These are phyloP conservation scores for Paracamarosporium sp. DNA, from an alignment of 2,329 filamentous ascomycete genomes.

Conservation along the genomic window DNA sequence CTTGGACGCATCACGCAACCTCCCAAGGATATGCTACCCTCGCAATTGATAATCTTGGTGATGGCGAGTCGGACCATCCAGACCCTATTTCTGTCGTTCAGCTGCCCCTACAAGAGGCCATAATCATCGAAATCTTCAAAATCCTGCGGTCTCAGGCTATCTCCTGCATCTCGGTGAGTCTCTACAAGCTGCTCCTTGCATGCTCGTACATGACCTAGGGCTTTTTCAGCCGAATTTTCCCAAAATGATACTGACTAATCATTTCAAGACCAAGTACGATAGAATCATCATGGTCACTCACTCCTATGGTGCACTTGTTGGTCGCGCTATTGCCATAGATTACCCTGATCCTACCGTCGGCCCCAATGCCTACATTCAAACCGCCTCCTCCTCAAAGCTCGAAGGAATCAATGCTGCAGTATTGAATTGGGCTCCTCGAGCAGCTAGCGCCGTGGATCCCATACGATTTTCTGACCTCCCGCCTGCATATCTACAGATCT, in stretches of 20 bases:
- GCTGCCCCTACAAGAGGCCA: conserved; percentile 59
- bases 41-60: conserved; percentile 66
- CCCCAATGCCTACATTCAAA: conserved; percentile 62
- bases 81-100: conserved; percentile 66
- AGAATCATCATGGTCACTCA: conserved; percentile 65
- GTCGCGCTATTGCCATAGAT: conserved; percentile 59
- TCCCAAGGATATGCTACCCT: conserved; percentile 63
- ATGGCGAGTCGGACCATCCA: conserved; percentile 61
- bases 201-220: too few species aligned
- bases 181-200: too few species aligned
- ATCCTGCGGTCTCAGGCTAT: conserved; percentile 50
- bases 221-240: background rate
- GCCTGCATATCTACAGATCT: conserved; percentile 1
- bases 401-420: background rate
- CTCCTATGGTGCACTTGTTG: conserved; percentile 64
- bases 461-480: background rate
- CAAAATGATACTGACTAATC: conserved; percentile 22
- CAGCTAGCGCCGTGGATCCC: background rate
- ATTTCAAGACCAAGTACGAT: conserved; percentile 36
- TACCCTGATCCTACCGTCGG: conserved; percentile 47
- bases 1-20: conserved; percentile 49
- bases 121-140: conserved; percentile 59
- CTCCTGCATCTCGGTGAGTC: conserved; percentile 30
- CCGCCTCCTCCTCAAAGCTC: conserved; percentile 61
- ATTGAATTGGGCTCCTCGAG: background rate